Conservation (phyloP, 306 rosid species). For the Dryas drummondii region DNA sequence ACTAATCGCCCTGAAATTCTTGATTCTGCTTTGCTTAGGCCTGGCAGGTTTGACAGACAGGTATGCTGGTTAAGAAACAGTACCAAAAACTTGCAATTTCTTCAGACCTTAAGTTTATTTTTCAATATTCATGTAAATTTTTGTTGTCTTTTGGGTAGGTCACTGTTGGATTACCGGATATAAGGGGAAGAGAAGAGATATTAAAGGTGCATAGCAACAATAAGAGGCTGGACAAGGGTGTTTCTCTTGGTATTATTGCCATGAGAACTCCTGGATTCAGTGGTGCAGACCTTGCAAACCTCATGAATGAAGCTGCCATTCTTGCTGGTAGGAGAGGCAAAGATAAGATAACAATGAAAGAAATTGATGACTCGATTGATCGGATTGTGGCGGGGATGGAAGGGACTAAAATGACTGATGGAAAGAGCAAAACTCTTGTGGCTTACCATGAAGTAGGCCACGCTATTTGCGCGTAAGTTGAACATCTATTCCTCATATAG, state of each 20-base stretch:
- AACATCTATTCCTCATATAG: background rate
- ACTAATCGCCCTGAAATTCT: slow-evolving; percentile 79
- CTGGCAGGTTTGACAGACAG: slow-evolving; percentile 83
- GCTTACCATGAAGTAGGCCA: slow-evolving; percentile 88
- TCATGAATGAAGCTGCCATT: slow-evolving; percentile 82
- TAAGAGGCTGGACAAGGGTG: slow-evolving; percentile 64
- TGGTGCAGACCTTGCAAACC: slow-evolving; percentile 78
- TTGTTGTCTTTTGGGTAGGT: slow-evolving; percentile 41
- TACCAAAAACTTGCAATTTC: no score
- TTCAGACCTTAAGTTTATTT: no score
- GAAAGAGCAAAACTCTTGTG: slow-evolving; percentile 65
- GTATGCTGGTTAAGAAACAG: slow-evolving; percentile 22
- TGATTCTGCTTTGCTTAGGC: slow-evolving; percentile 73
- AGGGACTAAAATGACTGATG: slow-evolving; percentile 79
- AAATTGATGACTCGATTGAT: slow-evolving; percentile 68
- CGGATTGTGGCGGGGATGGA: slow-evolving; percentile 85
- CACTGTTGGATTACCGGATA: slow-evolving; percentile 63
- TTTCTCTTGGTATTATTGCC: slow-evolving; percentile 57
- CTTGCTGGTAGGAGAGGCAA: slow-evolving; percentile 75
- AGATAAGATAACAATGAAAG: slow-evolving; percentile 51
- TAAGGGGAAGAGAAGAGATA: slow-evolving; percentile 75
- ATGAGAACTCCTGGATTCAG: slow-evolving; percentile 75
- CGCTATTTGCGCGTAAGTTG: slow-evolving; percentile 80
- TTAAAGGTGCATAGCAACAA: slow-evolving; percentile 70
- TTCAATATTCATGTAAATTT: background rate